A percentile compares a stretch with the other conserved stretches of the same genome.
Conservation (phyloP, 129 eudicot genomes). For the Glebionis coronaria region DNA sequence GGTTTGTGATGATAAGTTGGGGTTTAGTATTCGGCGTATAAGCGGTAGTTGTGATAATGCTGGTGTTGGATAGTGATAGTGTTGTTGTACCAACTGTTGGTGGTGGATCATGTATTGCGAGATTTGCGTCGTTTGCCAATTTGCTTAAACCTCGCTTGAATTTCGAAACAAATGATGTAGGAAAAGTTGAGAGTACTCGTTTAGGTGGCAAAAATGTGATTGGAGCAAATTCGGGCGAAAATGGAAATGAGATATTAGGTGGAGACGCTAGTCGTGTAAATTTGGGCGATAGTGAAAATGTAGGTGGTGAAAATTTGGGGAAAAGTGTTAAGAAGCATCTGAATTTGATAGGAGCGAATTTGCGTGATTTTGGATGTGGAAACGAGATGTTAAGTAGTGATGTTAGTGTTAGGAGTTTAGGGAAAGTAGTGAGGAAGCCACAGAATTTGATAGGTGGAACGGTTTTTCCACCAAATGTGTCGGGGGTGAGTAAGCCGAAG, state of each 20-base stretch:
- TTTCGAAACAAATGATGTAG: slow-evolving; percentile 36
- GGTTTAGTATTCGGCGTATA: no score
- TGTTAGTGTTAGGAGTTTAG: no score
- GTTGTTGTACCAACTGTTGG: no score
- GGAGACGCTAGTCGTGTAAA: no score
- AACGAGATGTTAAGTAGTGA: slow-evolving; percentile 33
- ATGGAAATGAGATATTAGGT: not conserved
- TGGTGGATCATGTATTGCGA: slow-evolving; percentile 32
- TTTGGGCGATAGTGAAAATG: no score
- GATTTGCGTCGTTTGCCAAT: slow-evolving; percentile 42
- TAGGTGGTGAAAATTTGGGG: no score
- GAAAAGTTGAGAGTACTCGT: not conserved
- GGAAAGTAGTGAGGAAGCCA: slow-evolving; percentile 43
- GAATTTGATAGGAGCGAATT: slow-evolving; percentile 39
- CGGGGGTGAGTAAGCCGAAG: slow-evolving; percentile 39
- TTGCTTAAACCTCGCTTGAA: slow-evolving; percentile 29
- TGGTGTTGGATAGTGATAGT: slow-evolving; percentile 7
- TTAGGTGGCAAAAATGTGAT: not conserved
- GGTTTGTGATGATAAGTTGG: no score
- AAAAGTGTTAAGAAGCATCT: no score
- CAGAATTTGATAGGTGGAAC: slow-evolving; percentile 56
- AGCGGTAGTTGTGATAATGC: not conserved
- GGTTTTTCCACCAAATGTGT: slow-evolving; percentile 10
- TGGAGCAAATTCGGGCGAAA: slow-evolving; percentile 5
- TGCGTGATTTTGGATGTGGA: slow-evolving; percentile 22